phyloP scores from a whole-genome alignment of 306 rosid species.

The Fragaria nilgerrensis region DNA sequence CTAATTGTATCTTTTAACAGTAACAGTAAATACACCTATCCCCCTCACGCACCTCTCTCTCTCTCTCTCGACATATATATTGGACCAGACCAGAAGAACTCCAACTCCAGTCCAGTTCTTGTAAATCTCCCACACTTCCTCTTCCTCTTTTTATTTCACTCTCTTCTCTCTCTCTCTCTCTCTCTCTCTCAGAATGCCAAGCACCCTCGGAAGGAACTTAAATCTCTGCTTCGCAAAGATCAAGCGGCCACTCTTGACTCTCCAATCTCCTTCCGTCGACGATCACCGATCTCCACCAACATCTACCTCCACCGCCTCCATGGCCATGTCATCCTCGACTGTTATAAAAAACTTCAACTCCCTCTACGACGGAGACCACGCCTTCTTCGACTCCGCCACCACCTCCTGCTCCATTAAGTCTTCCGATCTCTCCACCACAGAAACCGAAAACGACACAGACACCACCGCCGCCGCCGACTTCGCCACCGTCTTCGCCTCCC shows the following conservation, averaged over 20 bases:
- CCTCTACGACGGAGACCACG: slow-evolving; percentile 63
- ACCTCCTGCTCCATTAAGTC: slow-evolving; percentile 30
- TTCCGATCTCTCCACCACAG: slow-evolving; percentile 29
- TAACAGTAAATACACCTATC: neutral
- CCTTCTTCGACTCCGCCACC: slow-evolving; percentile 24
- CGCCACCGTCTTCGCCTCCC: slow-evolving; percentile 75
- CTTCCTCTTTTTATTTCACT: neutral
- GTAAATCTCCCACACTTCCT: neutral
- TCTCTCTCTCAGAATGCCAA: slow-evolving; percentile 36
- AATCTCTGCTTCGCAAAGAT: slow-evolving; percentile 68
- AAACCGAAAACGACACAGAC: neutral
- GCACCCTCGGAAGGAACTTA: slow-evolving; percentile 41
- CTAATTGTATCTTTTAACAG: too few relatives aligned
- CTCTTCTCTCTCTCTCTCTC: neutral
- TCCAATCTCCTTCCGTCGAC: slow-evolving; percentile 17
- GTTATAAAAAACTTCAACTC: slow-evolving; percentile 76
- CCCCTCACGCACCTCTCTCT: too few relatives aligned
- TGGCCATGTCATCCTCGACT: slow-evolving; percentile 21
- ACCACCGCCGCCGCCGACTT: slow-evolving; percentile 36
- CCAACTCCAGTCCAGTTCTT: neutral
- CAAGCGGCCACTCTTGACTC: slow-evolving; percentile 34
- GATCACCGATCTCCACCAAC: slow-evolving; percentile 28
- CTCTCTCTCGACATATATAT: neutral
- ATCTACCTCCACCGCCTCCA: slow-evolving; percentile 28
- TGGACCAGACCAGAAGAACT: neutral